Evolutionary conservation across 1,139 yeast species (phyloP).

Genomic region (Hansenula anomala): DNA sequence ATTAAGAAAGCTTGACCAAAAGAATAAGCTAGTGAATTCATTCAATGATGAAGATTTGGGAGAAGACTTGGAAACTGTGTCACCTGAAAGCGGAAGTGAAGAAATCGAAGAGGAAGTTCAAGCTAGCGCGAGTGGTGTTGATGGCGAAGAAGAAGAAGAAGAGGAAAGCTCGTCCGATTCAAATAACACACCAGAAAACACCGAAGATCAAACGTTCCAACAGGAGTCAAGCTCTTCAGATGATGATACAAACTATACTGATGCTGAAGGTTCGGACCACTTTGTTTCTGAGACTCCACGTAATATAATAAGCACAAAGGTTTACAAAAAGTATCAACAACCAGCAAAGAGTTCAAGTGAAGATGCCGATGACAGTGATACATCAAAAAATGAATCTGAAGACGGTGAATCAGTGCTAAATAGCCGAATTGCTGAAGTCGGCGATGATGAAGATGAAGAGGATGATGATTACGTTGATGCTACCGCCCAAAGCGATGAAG

Average conservation of each 20-base stretch:
- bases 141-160: not conserved
- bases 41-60: constrained; percentile 11
- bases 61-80: constrained; percentile 7
- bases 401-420: constrained; percentile 3
- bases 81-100: constrained; percentile 4
- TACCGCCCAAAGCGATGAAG: not conserved
- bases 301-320: constrained; percentile 2
- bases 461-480: constrained; percentile 14
- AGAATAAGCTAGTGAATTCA: not conserved
- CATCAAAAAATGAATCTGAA: not conserved
- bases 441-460: constrained; percentile 19
- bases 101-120: constrained; percentile 15
- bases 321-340: not conserved
- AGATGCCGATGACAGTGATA: not conserved
- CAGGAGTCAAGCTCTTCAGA: not conserved
- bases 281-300: constrained; percentile 2
- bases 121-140: not conserved
- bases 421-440: constrained; percentile 2
- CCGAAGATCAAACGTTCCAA: too few relatives aligned
- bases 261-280: constrained; percentile 19
- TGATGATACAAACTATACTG: constrained; percentile 23
- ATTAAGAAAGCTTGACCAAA: constrained; percentile 4
- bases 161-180: too few relatives aligned
- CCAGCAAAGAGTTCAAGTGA: not conserved
- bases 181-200: too few relatives aligned